phyloP scores from a whole-genome alignment of 2,329 filamentous ascomycete genomes.

The Arthrobotrys entomopaga region DNA sequence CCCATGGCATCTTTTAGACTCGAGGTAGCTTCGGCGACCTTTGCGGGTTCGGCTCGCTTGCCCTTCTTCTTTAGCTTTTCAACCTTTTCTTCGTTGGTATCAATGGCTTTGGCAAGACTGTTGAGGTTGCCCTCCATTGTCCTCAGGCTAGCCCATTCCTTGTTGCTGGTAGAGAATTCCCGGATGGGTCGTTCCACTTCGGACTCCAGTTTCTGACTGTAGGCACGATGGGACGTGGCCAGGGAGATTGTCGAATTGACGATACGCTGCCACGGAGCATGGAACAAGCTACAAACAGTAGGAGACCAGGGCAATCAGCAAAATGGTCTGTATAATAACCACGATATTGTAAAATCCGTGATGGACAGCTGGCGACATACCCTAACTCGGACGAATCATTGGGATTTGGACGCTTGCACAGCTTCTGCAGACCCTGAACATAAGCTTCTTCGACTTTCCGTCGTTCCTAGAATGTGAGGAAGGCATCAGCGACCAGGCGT shows the following conservation, averaged over 20 bases:
- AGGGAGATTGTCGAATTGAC: conserved; percentile 80
- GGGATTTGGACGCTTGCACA: conserved; percentile 77
- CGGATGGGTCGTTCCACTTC: conserved; percentile 88
- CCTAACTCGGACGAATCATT: conserved; percentile 84
- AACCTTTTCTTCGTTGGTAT: conserved; percentile 83
- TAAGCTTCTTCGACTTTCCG: conserved; percentile 92
- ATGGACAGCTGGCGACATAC: conserved; percentile 67
- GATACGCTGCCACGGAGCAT: conserved; percentile 88
- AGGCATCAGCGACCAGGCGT: conserved; percentile 31
- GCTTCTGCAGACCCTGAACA: conserved; percentile 80
- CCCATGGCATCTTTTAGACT: conserved; percentile 80
- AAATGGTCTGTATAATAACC: conserved; percentile 16
- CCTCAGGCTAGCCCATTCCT: conserved; percentile 81
- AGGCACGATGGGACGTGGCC: conserved; percentile 82
- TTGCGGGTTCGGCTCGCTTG: conserved; percentile 77
- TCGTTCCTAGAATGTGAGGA: conserved; percentile 75
- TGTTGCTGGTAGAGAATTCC: conserved; percentile 75
- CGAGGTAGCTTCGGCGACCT: conserved; percentile 77
- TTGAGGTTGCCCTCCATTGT: conserved; percentile 83
- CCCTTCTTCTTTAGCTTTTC: conserved; percentile 85
- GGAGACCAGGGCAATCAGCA: conserved; percentile 7
- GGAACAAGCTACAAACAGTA: conserved; percentile 76
- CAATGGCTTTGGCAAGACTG: conserved; percentile 83
- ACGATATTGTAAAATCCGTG: background rate
- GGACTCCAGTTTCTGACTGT: conserved; percentile 82